Evolutionary conservation across 345 rosid species (phyloP).

Genomic region (Citrus cavaleriei): DNA sequence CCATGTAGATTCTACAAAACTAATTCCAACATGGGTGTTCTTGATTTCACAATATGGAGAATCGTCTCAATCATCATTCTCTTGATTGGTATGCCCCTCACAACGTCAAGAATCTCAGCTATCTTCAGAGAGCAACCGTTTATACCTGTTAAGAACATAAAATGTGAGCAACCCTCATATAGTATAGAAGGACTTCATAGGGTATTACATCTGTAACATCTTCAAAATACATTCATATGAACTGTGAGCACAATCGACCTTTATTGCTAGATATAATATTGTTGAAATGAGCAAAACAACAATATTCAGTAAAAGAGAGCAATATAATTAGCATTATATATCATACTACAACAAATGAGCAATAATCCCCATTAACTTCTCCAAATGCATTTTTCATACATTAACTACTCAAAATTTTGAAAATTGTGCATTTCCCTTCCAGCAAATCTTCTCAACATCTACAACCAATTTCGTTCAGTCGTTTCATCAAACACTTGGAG

Average conservation of each 20-base stretch:
- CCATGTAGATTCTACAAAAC: constrained; percentile 62
- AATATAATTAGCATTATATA: not conserved
- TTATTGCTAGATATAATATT: not conserved
- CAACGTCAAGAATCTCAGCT: constrained; percentile 74
- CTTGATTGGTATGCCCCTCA: constrained; percentile 65
- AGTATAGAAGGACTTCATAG: not conserved
- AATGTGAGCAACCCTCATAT: not conserved
- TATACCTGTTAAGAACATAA: constrained; percentile 43
- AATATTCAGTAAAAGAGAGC: not conserved
- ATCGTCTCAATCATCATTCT: constrained; percentile 98
- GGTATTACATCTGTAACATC: not conserved
- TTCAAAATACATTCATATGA: not conserved
- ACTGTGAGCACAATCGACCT: not conserved
- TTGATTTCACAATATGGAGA: constrained; percentile 96
- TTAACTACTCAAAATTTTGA: not conserved
- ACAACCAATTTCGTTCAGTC: too few species aligned
- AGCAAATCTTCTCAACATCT: too few species aligned
- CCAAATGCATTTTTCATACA: too few species aligned
- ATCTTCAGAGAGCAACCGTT: constrained; percentile 90
- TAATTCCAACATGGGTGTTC: constrained; percentile 77
- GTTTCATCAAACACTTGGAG: too few species aligned
- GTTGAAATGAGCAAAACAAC: not conserved
- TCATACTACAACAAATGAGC: too few species aligned
- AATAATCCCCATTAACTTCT: too few species aligned
- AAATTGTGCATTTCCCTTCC: not conserved